phyloP scores from a whole-genome alignment of 352 stramenopile genomes.

The Globisporangium paroecandrum region DNA sequence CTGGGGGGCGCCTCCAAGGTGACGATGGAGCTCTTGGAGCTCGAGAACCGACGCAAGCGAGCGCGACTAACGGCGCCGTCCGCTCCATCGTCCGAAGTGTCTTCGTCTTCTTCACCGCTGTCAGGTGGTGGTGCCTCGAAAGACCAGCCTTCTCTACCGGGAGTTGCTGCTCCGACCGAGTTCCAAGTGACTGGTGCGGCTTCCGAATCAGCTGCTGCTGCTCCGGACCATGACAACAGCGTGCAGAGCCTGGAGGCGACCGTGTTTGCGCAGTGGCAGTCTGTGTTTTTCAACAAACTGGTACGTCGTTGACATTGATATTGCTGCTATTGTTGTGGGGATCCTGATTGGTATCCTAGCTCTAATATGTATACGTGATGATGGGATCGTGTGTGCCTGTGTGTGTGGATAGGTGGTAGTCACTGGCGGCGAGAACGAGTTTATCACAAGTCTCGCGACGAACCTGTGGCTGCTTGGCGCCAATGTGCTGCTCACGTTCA shows the following conservation, averaged over 20 bases:
- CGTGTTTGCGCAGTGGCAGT: conserved; percentile 26
- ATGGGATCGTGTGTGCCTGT: not conserved
- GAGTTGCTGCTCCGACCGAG: not conserved
- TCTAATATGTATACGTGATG: not conserved
- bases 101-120: not conserved
- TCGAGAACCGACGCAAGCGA: conserved; percentile 19
- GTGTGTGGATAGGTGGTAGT: conserved; percentile 44
- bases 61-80: not conserved
- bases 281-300: conserved; percentile 51
- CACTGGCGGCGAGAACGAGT: conserved; percentile 50
- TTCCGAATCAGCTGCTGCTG: not conserved
- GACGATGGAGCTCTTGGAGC: conserved; percentile 13
- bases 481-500: conserved; percentile 64
- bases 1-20: not conserved
- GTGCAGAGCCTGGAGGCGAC: conserved; percentile 11
- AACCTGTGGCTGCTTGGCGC: conserved; percentile 66
- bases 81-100: not conserved
- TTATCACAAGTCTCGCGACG: conserved; percentile 43
- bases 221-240: not conserved
- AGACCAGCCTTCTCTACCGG: not conserved
- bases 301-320: conserved; percentile 22
- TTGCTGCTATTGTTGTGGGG: not conserved
- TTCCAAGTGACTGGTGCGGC: not conserved
- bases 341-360: not conserved
- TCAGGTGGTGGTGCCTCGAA: not conserved